These are phyloP conservation scores for Nothophytophthora sp. DNA, from an alignment of 352 stramenopile species.

Conservation along the genomic window DNA sequence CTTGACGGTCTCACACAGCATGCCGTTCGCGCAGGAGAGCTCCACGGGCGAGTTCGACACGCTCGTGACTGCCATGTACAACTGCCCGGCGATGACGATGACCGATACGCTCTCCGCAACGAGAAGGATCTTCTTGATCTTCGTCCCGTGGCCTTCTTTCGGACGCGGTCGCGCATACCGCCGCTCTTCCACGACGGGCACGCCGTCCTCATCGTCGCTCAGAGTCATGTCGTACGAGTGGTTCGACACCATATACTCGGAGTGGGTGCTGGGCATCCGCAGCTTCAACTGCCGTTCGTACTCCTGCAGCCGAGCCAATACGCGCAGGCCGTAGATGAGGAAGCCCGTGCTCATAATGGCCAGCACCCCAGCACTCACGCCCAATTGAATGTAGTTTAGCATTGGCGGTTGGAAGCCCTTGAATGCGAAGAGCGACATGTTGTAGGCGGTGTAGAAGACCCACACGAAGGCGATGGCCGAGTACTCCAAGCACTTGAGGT, in stretches of 20 bases:
- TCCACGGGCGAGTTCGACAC: not conserved
- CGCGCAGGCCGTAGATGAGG: conserved; percentile 13
- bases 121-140: conserved; percentile 41
- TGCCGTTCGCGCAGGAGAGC: conserved; percentile 36
- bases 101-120: conserved; percentile 32
- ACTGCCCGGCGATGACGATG: conserved; percentile 30
- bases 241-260: conserved; percentile 1
- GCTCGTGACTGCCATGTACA: conserved; percentile 4
- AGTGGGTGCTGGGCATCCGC: conserved; percentile 9
- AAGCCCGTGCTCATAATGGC: conserved; percentile 11
- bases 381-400: conserved; percentile 6
- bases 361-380: conserved; percentile 5
- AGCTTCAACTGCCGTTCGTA: conserved; percentile 12
- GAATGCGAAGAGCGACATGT: conserved; percentile 11
- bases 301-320: conserved; percentile 8
- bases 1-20: conserved; percentile 29
- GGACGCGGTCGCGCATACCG: not conserved
- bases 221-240: conserved; percentile 11
- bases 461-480: conserved; percentile 16
- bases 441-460: conserved; percentile 24
- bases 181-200: conserved; percentile 19
- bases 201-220: conserved; percentile 16
- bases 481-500: conserved; percentile 17
- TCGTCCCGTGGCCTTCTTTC: conserved; percentile 14
- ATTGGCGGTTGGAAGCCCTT: conserved; percentile 19